Base-by-base conservation (phyloP, 2,329 filamentous ascomycete genomes). In the Hymenoscyphus linearis region DNA sequence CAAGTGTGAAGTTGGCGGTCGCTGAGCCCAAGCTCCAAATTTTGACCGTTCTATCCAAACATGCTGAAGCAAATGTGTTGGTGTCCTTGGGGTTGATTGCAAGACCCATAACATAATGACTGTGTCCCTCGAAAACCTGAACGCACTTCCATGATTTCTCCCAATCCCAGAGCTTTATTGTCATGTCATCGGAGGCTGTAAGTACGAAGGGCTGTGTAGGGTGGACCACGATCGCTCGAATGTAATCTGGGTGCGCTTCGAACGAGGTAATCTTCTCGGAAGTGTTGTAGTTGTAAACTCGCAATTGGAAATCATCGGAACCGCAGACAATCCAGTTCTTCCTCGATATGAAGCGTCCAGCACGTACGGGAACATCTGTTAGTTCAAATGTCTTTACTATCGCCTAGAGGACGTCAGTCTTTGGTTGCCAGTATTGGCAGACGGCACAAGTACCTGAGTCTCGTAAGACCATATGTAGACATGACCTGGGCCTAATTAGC, bases 301-400 rank as follows among this genome's bases (percentile, higher is more conserved):
- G 89, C 64, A 86, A 76, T 74, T 86, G 83, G 79, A 96, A 99
- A 79, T 96, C 91, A 79, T 96, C 91, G 68, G 89, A 93, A 73
- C 95, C 95, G 78, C 91, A 95, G 60, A 96, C 91, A 70, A 96
- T 96, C 95, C 95, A 99, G 78, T 98, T 99, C 86, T 99, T 99
- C 71, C 95, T 86, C 69, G 95, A 91, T 73, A 99, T 86, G 77
- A 99, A 99, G 70, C 95, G 90, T 73, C 95, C 95, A 65, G 95
- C 95, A 76, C 95, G 90, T 62, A 99, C 93, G 67, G 95, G 95
- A 57, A 99, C 95, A 82, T 99, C 95, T 74, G 93, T 97, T 68
- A 98, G 87, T 80, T 99, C 95, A 77, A 99, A 99, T 4, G 93
- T 97, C 82, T 98, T 98, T 78, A 99, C 91, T 66, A 98, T 93